Evolutionary conservation across 1,139 yeast genomes (phyloP).

Genomic region (Saccharomyces uvarum): DNA sequence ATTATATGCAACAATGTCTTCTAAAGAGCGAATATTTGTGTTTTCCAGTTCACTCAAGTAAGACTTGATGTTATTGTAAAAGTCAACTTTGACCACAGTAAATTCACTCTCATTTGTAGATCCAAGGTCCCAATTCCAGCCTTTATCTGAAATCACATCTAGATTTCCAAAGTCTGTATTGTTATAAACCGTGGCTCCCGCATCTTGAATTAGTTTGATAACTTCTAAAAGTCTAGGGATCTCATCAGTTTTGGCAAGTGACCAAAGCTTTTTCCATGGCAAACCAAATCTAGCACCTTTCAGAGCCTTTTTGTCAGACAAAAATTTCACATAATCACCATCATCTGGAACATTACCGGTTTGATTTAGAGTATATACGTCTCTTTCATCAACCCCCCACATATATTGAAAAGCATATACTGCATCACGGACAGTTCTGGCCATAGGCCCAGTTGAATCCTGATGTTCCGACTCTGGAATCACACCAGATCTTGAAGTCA

Average conservation of each 20-base stretch:
- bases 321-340: slow-evolving; percentile 16
- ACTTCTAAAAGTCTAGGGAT: slow-evolving; percentile 16
- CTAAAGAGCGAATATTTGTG: slow-evolving; percentile 9
- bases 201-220: slow-evolving; percentile 10
- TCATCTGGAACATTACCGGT: not conserved
- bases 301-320: slow-evolving; percentile 19
- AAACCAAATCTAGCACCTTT: slow-evolving; percentile 28
- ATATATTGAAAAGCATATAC: slow-evolving; percentile 25
- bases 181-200: not conserved
- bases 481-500: slow-evolving; percentile 26
- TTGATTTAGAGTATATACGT: not conserved
- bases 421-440: slow-evolving; percentile 27
- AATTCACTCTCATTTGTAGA: slow-evolving; percentile 25
- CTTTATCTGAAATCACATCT: slow-evolving; percentile 6
- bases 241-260: slow-evolving; percentile 13
- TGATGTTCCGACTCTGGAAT: slow-evolving; percentile 28
- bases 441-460: slow-evolving; percentile 24
- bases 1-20: slow-evolving; percentile 26
- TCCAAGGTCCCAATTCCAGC: slow-evolving; percentile 29
- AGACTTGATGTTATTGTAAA: slow-evolving; percentile 23
- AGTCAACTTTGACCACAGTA: slow-evolving; percentile 27
- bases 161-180: not conserved
- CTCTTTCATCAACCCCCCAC: slow-evolving; percentile 22
- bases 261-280: slow-evolving; percentile 27
- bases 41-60: slow-evolving; percentile 18